These are phyloP conservation scores for Xylaria sp. DNA, from an alignment of 2,329 filamentous ascomycete genomes.

Conservation along the genomic window DNA sequence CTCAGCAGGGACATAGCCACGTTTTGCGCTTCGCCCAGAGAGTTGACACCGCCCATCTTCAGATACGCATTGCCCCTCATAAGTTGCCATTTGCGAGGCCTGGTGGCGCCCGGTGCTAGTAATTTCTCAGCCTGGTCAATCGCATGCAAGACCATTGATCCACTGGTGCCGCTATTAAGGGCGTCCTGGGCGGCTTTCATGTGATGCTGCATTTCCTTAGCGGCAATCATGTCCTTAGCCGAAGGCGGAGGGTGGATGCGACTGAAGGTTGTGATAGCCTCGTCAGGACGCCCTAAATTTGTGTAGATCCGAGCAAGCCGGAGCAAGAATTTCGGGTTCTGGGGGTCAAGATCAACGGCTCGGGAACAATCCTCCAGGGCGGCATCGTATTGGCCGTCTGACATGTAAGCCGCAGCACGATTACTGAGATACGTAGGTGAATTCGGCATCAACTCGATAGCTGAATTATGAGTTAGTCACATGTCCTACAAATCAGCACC, in stretches of 20 bases:
- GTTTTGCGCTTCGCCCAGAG: conserved; percentile 90
- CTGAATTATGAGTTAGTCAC: conserved; percentile 60
- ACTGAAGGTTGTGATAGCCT: conserved; percentile 84
- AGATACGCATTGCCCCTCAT: conserved; percentile 92
- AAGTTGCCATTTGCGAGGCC: conserved; percentile 92
- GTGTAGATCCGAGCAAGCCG: conserved; percentile 91
- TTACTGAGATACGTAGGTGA: conserved; percentile 94
- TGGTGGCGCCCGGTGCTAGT: conserved; percentile 77
- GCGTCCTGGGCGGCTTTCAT: conserved; percentile 82
- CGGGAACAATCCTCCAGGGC: conserved; percentile 88
- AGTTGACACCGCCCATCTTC: conserved; percentile 90
- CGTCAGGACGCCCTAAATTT: conserved; percentile 83
- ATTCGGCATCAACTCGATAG: conserved; percentile 85
- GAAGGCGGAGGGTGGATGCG: conserved; percentile 83
- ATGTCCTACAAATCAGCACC: conserved; percentile 7
- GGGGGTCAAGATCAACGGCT: conserved; percentile 83
- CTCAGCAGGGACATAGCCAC: conserved; percentile 89
- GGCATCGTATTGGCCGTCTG: conserved; percentile 78
- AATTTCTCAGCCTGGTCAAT: conserved; percentile 89
- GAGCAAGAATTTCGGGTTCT: conserved; percentile 87
- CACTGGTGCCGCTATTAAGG: conserved; percentile 77
- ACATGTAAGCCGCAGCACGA: conserved; percentile 93
- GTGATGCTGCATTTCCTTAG: conserved; percentile 85
- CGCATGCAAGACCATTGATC: conserved; percentile 91
- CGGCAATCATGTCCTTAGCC: conserved; percentile 84